A percentile compares a stretch with the other conserved stretches of the same genome.
phyloP scores from a whole-genome alignment of 805 yeast genomes.

The Candida broadrunensis region DNA sequence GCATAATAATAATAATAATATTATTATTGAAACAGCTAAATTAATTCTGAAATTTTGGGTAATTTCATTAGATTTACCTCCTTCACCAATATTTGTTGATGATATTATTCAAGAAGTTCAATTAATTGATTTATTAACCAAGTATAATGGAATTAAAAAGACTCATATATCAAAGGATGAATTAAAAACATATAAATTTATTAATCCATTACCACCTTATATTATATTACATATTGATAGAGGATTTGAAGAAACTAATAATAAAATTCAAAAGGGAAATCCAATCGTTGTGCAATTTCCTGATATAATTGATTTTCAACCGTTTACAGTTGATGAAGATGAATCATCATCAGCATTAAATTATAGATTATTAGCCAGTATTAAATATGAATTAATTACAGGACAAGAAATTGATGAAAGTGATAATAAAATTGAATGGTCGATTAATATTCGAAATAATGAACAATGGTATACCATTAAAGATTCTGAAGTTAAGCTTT shows the following conservation, averaged over 20 bases:
- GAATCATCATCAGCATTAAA: slow-evolving; percentile 10
- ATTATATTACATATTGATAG: slow-evolving; percentile 60
- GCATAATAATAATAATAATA: slow-evolving; percentile 6
- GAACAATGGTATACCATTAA: slow-evolving; percentile 59
- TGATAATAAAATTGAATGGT: slow-evolving; percentile 20
- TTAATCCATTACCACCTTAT: slow-evolving; percentile 46
- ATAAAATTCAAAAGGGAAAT: slow-evolving; percentile 9
- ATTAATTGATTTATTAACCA: slow-evolving; percentile 23
- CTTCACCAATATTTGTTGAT: slow-evolving; percentile 35
- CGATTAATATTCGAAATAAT: slow-evolving; percentile 8
- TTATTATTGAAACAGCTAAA: not conserved
- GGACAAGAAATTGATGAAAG: slow-evolving; percentile 13
- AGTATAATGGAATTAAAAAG: slow-evolving; percentile 30
- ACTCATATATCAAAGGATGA: slow-evolving; percentile 31
- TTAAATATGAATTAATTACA: slow-evolving; percentile 11
- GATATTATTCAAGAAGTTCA: slow-evolving; percentile 6
- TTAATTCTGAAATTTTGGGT: slow-evolving; percentile 41
- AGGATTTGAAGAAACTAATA: slow-evolving; percentile 12
- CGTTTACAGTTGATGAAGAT: slow-evolving; percentile 17
- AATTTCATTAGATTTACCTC: slow-evolving; percentile 59
- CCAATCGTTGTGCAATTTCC: slow-evolving; percentile 66
- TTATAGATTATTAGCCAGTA: slow-evolving; percentile 33
- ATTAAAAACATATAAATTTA: slow-evolving; percentile 35
- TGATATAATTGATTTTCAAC: slow-evolving; percentile 35
- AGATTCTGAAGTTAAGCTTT: slow-evolving; percentile 44